Evolutionary conservation across 108 stramenopile species (phyloP), one percentile per base, ranked within the genome.

Genomic region (Nitzschia sp.): DNA sequence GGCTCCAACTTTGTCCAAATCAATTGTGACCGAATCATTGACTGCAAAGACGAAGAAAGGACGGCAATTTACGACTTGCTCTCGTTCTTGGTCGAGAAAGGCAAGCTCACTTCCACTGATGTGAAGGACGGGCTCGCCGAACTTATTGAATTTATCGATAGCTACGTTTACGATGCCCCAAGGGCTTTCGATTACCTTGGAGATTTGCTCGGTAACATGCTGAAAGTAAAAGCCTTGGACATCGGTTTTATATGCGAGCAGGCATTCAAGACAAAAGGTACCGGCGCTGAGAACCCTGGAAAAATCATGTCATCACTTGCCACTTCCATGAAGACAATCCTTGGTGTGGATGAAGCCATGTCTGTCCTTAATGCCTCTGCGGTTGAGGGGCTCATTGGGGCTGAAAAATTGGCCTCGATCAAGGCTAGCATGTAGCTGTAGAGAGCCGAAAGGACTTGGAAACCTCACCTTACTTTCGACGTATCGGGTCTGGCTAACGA

Each of bases 81-180:
- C 26, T n/a, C 73, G 54, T 76, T 84, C 25, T 64, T 89, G 6
- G 76, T 68, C 48, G 54, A 85, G 58, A 75, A 87, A 4, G 68
- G 59, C 4, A 89, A 83, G 61, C 33, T 94, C 9, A 59, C 82
- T 3, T 35, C 34, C 21, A 51, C 48, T 30, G 88, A 94, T 63
- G 75, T 91, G 28, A 60, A 72, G 54, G 60, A n/a, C 29, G 75
- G 84, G 1, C 38, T 89, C 68, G 54, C 38, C 1, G 88, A 88
- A 13, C 6, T 77, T 25, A 78, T 94, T 51, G 90, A 94, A 67
- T 91, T 89, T 60, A 78, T 94, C 62, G 86, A 89, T 54, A 74
- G 74, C 57, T 81, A 78, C 54, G 83, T 78, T 26, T 55, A 64
- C 35, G 93, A 91, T 63, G 74, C 81, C 60, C 93, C 93, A 17